Base-by-base conservation (phyloP, 148 eudicot genomes). In the Silene uniflora region DNA sequence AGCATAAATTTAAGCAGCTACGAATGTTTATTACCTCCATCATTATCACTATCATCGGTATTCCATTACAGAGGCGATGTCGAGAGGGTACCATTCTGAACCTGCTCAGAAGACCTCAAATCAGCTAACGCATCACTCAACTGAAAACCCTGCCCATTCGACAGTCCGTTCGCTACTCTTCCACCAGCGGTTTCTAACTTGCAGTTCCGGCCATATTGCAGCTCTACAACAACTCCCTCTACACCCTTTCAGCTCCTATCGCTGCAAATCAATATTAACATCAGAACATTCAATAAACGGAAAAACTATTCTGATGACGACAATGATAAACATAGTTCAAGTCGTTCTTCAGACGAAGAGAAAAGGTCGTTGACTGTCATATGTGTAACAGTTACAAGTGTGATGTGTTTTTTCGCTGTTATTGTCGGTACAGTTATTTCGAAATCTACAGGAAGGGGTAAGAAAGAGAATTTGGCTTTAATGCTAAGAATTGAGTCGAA, bases 81-180 rank as follows among this genome's bases (percentile, higher is more conserved):
- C n/a, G n/a, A n/a, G n/a, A n/a, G n/a, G n/a, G n/a, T n/a, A n/a
- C n/a, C n/a, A n/a, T n/a, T n/a, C n/a, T n/a, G n/a, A n/a, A n/a
- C n/a, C n/a, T n/a, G n/a, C n/a, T n/a, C n/a, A n/a, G n/a, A n/a
- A n/a, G n/a, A n/a, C n/a, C n/a, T n/a, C n/a, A 2, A 95, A 47
- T 95, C 97, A 0, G 86, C 83, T 80, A 89, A 73, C 52, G 89
- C 93, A 78, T 95, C 96, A 72, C 90, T 84, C 32, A 91, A 84
- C 72, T 89, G 86, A 73, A 86, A 80, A 18, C 73, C 84, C 78
- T 88, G 90, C 73, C 84, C 88, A 69, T 81, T 83, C 18, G 87
- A 91, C 60, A 79, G 72, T 52, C 83, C 93, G 55, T 88, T 91
- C 62, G 71, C 75, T 47, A 88, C 82, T 74, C 89, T 85, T 63